Conservation (phyloP, 2,329 filamentous ascomycete species). For the Stachybotrys echinatus region DNA sequence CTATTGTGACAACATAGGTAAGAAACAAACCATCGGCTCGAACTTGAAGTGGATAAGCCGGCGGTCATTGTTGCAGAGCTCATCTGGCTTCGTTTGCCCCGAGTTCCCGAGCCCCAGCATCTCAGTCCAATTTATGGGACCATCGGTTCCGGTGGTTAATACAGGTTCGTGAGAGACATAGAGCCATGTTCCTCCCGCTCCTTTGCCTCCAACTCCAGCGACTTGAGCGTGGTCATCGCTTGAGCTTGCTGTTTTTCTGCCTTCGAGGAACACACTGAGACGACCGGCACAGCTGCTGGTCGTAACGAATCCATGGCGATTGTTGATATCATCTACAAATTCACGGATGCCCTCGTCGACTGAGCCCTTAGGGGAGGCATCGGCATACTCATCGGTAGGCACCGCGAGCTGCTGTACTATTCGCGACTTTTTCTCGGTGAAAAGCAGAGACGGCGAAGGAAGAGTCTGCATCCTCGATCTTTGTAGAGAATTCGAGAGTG, state of each 20-base stretch:
- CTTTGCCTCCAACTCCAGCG: conserved; percentile 75
- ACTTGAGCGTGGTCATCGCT: conserved; percentile 18
- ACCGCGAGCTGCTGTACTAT: conserved; percentile 68
- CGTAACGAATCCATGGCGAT: conserved; percentile 69
- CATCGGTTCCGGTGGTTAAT: conserved; percentile 10
- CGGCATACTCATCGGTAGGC: conserved; percentile 67
- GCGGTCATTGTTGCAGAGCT: conserved; percentile 14
- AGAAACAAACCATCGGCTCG: conserved; percentile 75
- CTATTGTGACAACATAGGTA: not conserved
- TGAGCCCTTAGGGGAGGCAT: conserved; percentile 83
- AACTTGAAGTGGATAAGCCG: conserved; percentile 81
- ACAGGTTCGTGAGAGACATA: conserved; percentile 82
- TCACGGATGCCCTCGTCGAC: conserved; percentile 74
- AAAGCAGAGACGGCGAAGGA: conserved; percentile 28
- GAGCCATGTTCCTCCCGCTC: conserved; percentile 77
- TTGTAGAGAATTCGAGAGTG: conserved; percentile 4
- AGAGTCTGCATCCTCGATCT: conserved; percentile 12
- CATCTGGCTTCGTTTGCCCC: conserved; percentile 16
- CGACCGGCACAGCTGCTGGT: conserved; percentile 91
- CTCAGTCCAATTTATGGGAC: conserved; percentile 19
- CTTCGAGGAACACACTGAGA: conserved; percentile 84
- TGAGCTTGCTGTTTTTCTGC: conserved; percentile 39
- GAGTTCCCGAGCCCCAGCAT: conserved; percentile 17
- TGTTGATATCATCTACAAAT: conserved; percentile 76
- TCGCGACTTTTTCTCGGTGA: conserved; percentile 59